Evolutionary conservation across 1,284 basidiomycete genomes (phyloP).

Genomic region (Bondarzewia mesenterica): DNA sequence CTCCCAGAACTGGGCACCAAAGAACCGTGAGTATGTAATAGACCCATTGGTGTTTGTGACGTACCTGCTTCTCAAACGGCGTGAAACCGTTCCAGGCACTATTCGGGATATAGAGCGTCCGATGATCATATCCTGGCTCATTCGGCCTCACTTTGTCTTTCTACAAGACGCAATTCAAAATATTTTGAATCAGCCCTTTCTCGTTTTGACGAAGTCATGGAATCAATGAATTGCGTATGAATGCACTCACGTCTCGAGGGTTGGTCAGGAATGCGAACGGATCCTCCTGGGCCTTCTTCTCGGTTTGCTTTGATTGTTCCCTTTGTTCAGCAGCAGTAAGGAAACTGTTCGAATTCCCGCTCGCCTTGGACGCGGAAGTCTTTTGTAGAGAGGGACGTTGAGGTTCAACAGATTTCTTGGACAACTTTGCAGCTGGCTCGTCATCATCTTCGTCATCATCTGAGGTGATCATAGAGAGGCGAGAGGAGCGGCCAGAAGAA

Average conservation of each 20-base stretch:
- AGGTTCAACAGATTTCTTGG: conserved; percentile 18
- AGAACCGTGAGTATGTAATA: background rate
- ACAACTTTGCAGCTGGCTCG: conserved; percentile 19
- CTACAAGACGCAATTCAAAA: conserved; percentile 31
- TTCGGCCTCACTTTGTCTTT: conserved; percentile 79
- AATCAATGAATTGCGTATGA: too few species aligned
- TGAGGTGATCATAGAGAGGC: conserved; percentile 13
- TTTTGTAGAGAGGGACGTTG: conserved; percentile 8
- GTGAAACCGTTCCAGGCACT: conserved; percentile 82
- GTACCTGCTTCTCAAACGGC: conserved; percentile 89
- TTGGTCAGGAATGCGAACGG: conserved; percentile 81
- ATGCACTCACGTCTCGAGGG: conserved; percentile 56
- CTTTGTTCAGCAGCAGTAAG: conserved; percentile 84
- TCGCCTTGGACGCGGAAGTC: conserved; percentile 19
- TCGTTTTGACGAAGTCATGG: too few species aligned
- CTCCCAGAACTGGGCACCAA: conserved; percentile 74
- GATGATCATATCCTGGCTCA: conserved; percentile 87
- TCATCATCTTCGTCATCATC: conserved; percentile 28
- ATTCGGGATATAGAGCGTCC: conserved; percentile 81
- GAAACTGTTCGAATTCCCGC: conserved; percentile 37
- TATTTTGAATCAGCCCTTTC: too few species aligned
- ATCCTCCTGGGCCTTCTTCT: conserved; percentile 76
- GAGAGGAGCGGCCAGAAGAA: conserved; percentile 29
- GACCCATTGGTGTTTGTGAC: conserved; percentile 11
- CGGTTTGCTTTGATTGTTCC: conserved; percentile 67